These are phyloP conservation scores for Dionaea muscipula DNA, from an alignment of 179 eudicot species.

Conservation along the genomic window DNA sequence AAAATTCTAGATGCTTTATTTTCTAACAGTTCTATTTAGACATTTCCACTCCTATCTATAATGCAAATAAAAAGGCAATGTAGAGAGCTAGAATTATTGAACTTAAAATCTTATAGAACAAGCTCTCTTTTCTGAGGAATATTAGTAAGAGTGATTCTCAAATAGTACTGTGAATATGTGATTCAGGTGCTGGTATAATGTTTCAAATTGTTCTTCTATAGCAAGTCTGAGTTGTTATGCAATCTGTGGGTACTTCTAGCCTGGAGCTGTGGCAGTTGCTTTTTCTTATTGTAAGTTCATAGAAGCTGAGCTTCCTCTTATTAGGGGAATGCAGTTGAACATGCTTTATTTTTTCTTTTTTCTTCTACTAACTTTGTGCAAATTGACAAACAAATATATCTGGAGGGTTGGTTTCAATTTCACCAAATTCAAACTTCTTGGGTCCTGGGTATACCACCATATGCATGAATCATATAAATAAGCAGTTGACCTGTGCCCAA, in stretches of 20 bases:
- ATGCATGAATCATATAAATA: no score
- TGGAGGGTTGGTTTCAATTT: background rate
- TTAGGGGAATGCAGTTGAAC: conserved; percentile 5
- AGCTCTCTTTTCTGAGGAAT: background rate
- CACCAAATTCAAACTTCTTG: no score
- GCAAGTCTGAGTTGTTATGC: conserved; percentile 49
- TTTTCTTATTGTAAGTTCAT: conserved; percentile 21
- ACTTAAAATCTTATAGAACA: background rate
- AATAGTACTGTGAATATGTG: conserved; percentile 41
- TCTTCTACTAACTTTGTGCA: background rate
- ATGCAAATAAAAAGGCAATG: background rate
- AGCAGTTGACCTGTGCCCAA: no score
- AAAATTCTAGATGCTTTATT: background rate
- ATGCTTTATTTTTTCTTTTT: background rate
- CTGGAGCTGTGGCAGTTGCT: conserved; percentile 35
- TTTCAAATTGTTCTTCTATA: conserved; percentile 59
- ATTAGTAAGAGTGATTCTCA: conserved; percentile 6
- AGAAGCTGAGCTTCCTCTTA: conserved; percentile 12
- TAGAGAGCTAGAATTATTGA: background rate
- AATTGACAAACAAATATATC: background rate
- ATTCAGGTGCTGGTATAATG: conserved; percentile 67
- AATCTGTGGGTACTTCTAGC: conserved; percentile 78
- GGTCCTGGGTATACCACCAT: no score
- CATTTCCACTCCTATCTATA: background rate
- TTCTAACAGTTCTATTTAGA: background rate